phyloP scores from a whole-genome alignment of 768 basidiomycete species.

The Suillus lakei region DNA sequence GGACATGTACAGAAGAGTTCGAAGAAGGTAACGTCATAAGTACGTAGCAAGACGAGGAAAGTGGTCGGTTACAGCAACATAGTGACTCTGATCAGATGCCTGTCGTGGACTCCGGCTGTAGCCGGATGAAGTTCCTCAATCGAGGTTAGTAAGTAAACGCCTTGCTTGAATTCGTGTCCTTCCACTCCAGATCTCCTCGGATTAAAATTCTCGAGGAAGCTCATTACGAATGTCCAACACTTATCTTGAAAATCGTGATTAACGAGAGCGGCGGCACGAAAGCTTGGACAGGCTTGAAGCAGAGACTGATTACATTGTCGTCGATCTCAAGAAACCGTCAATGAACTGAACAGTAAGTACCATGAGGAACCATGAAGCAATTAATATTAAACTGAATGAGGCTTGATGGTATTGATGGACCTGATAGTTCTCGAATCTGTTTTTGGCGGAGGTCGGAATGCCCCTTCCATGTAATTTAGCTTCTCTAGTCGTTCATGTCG shows the following conservation, averaged over 20 bases:
- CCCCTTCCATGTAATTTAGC: conserved; percentile 8
- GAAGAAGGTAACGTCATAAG: not conserved
- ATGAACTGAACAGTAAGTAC: not conserved
- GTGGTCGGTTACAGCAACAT: no score
- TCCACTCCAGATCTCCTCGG: conserved; percentile 2
- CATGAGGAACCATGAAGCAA: not conserved
- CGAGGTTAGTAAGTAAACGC: no score
- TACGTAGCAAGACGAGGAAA: not conserved
- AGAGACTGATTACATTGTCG: no score
- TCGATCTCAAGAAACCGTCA: no score
- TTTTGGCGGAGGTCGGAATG: not conserved
- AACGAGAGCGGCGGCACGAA: no score
- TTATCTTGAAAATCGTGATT: no score
- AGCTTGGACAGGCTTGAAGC: no score
- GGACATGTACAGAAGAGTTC: no score
- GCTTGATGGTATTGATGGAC: not conserved
- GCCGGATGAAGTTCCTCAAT: not conserved
- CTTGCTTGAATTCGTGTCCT: not conserved
- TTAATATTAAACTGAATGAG: not conserved
- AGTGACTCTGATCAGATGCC: not conserved
- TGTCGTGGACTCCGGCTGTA: not conserved
- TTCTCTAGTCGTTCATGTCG: conserved; percentile 34
- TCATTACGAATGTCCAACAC: no score
- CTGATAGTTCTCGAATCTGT: not conserved
- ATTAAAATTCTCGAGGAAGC: not conserved